Evolutionary conservation across 768 basidiomycete species (phyloP).

Genomic region (Boletus rubropictus): DNA sequence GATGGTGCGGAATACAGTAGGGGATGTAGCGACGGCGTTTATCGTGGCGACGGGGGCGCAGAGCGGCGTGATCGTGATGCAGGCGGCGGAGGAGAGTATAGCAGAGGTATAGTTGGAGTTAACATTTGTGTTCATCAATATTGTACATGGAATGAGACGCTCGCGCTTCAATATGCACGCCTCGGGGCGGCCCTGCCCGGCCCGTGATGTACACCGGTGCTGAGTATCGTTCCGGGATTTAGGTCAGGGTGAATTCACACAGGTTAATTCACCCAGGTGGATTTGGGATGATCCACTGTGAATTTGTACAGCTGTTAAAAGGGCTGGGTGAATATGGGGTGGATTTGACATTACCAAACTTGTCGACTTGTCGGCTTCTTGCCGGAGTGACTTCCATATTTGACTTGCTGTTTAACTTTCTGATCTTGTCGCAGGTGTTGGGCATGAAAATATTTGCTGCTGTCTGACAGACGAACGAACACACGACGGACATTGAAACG

Average conservation of each 20-base stretch:
- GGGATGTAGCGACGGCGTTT: slow-evolving; percentile 77
- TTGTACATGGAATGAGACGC: no score
- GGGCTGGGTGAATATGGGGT: not conserved
- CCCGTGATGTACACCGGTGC: no score
- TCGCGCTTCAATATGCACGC: no score
- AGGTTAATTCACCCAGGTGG: not conserved
- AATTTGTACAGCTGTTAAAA: not conserved
- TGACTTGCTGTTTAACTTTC: no score
- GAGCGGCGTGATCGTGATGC: slow-evolving; percentile 62
- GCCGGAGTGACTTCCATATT: no score
- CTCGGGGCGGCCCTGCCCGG: no score
- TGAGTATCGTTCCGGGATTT: not conserved
- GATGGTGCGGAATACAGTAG: slow-evolving; percentile 69
- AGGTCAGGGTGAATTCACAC: not conserved
- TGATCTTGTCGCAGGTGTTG: no score
- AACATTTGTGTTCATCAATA: no score
- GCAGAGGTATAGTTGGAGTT: not conserved
- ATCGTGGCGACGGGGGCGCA: slow-evolving; percentile 55
- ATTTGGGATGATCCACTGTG: not conserved
- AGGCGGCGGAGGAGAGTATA: slow-evolving; percentile 40
- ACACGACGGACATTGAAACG: no score
- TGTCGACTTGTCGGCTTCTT: no score
- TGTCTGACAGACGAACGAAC: no score
- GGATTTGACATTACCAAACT: not conserved
- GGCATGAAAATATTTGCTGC: no score